Evolutionary conservation across 1,284 basidiomycete genomes (phyloP), one percentile per base, ranked within the genome.

Genomic region (Bondarzewia mesenterica): DNA sequence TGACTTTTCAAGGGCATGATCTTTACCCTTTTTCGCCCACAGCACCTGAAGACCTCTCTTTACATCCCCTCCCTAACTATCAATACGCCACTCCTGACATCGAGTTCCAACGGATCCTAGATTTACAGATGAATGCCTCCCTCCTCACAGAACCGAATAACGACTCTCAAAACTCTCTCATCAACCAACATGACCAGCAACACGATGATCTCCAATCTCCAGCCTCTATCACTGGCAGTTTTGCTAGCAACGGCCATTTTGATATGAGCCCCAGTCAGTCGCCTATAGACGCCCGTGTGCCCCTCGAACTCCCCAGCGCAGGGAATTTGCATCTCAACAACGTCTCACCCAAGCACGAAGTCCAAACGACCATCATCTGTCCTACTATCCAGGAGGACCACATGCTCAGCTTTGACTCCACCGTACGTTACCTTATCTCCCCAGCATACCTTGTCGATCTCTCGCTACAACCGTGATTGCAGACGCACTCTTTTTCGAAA

Each of bases 381-480:
- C 46, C 51, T 7, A 35, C 29, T 4, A n/a, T n/a, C 29, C 29
- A 32, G 5, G 52, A 53, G 43, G 53, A 54, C 10, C 51, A 50
- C 42, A 52, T 54, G 44, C 50, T 53, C 29, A 54, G 47, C 45
- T 54, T 54, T 35, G 48, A 55, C 26, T 45, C 51, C 36, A 47
- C 53, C 15, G 54, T 55, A 42, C 51, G 54, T 48, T 18, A 35
- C 39, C 26, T 22, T n/a, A 16, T 23, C 40, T 16, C 7, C 18
- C 12, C 22, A 21, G 21, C 10, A 8, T 38, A 26, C 40, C 44
- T 20, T 29, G 5, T 37, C 23, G n/a, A 21, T 23, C 2, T 18
- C 44, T 35, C 20, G 14, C 21, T 38, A 32, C 26, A 22, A 14
- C 21, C 37, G 15, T 21, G 29, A 10, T 46, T 16, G 35, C 36